Evolutionary conservation across 106 monocot species (phyloP), one percentile per base, ranked within the genome.

Genomic region (Ottelia alismoides): DNA sequence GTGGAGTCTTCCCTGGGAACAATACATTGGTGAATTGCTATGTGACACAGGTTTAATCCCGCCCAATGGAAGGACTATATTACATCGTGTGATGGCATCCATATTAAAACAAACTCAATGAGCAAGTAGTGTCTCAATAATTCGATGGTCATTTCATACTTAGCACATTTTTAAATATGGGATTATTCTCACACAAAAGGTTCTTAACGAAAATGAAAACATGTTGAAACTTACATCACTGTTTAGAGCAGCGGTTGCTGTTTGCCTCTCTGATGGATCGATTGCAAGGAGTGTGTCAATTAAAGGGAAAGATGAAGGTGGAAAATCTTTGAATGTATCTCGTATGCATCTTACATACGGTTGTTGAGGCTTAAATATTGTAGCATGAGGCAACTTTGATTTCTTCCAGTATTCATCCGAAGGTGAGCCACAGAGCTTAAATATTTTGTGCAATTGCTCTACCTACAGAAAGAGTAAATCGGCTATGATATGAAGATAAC

Each of bases 391-490:
- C 49, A 61, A 49, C 20, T 61, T 61, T 30, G 61, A 61, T 30
- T 61, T 61, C 61, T 61, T 61, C 47, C 47, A 61, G 17, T 61
- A 61, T 25, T 11, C 21, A 6, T 48, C 61, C 45, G 61, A 22
- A 30, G 49, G 61, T 30, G 61, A 49, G 12, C 61, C 61, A 28
- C 61, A 49, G 29, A 61, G 49, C 49, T 61, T 61, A 4, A 61
- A 61, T 21, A 61, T 61, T 26, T 12, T 61, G 30, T 61, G 61
- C 49, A 61, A 28, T 24, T 61, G 61, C 20, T 61, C 49, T 24
- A 61, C 49, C 61, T 61, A 26, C 25, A 20, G 6, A n/a, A 60
- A 17, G 17, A 44, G 43, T 24, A 22, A 20, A 51, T 20, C 50
- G 24, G 12, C 9, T 35, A 35, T 35, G 9, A 35, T 6, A 35